Conservation (phyloP, 2,329 filamentous ascomycete species). For the Elsinoe batatas region DNA sequence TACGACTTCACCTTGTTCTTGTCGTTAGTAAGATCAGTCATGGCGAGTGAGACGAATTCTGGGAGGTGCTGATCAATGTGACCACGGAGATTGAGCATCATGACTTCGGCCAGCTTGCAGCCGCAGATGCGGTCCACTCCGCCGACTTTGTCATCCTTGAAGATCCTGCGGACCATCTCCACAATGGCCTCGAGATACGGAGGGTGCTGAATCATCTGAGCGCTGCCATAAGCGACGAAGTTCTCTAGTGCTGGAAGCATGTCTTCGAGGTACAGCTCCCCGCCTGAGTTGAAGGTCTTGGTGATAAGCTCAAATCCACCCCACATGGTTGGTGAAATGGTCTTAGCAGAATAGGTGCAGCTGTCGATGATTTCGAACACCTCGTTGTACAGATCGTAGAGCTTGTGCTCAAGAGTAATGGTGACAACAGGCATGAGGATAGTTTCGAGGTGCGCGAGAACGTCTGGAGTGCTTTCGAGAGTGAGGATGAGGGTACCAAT, state of each 20-base stretch:
- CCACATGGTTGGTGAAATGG: conserved; percentile 96
- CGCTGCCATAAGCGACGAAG: conserved; percentile 86
- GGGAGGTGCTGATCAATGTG: conserved; percentile 81
- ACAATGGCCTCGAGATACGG: conserved; percentile 80
- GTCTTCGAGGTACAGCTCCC: conserved; percentile 93
- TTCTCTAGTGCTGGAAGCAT: conserved; percentile 98
- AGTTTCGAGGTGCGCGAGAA: conserved; percentile 85
- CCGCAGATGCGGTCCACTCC: conserved; percentile 93
- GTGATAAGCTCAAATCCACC: conserved; percentile 95
- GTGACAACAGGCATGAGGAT: conserved; percentile 96
- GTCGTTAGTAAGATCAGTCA: conserved; percentile 64
- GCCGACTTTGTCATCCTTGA: conserved; percentile 81
- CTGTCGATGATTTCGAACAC: conserved; percentile 98
- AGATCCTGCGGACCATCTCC: conserved; percentile 92
- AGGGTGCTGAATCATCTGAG: conserved; percentile 70
- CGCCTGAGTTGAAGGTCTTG: conserved; percentile 91
- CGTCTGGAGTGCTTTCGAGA: conserved; percentile 91
- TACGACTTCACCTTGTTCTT: conserved; percentile 87
- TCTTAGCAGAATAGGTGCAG: conserved; percentile 95
- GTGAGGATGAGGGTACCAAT: conserved; percentile 96
- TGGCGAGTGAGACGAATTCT: conserved; percentile 81
- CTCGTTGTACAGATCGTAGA: conserved; percentile 96
- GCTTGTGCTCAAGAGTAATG: conserved; percentile 92
- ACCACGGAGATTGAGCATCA: conserved; percentile 90
- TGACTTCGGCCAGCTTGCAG: conserved; percentile 91